These are phyloP conservation scores for Debaryomyces hansenii DNA, from an alignment of 805 yeast species.

Conservation along the genomic window DNA sequence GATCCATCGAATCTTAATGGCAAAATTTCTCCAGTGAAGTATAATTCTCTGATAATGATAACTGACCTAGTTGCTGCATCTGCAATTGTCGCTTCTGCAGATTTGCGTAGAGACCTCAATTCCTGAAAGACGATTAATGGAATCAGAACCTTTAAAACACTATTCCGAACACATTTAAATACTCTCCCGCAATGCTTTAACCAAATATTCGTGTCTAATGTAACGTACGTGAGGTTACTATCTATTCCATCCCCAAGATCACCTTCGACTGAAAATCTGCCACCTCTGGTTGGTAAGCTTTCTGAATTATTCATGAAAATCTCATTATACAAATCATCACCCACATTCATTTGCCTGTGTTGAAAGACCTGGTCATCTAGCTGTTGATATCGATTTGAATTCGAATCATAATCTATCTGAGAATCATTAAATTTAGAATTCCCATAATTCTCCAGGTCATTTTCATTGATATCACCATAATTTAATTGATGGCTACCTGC, in stretches of 20 bases:
- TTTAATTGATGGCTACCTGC: constrained; percentile 14
- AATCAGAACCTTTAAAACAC: constrained; percentile 58
- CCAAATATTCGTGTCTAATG: constrained; percentile 80
- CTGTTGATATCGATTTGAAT: constrained; percentile 19
- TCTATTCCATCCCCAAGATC: constrained; percentile 60
- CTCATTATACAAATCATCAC: constrained; percentile 23
- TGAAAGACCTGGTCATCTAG: constrained; percentile 15
- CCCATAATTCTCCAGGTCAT: constrained; percentile 21
- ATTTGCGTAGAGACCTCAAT: constrained; percentile 65
- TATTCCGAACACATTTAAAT: constrained; percentile 64
- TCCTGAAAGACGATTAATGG: constrained; percentile 81
- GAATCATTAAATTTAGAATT: constrained; percentile 35
- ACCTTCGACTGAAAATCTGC: constrained; percentile 33
- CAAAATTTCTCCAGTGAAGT: constrained; percentile 51
- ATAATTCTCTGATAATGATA: constrained; percentile 67
- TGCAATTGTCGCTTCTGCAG: constrained; percentile 69
- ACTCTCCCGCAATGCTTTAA: constrained; percentile 76
- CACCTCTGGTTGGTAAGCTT: constrained; percentile 2
- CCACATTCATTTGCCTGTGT: constrained; percentile 6
- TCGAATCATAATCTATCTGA: constrained; percentile 17
- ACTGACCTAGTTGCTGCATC: constrained; percentile 83
- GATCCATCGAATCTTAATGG: constrained; percentile 72
- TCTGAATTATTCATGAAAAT: constrained; percentile 21
- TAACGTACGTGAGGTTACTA: constrained; percentile 53
- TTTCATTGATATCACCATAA: constrained; percentile 19